Base-by-base conservation (phyloP, 352 stramenopile genomes). In the Phytopythium oedochilum region DNA sequence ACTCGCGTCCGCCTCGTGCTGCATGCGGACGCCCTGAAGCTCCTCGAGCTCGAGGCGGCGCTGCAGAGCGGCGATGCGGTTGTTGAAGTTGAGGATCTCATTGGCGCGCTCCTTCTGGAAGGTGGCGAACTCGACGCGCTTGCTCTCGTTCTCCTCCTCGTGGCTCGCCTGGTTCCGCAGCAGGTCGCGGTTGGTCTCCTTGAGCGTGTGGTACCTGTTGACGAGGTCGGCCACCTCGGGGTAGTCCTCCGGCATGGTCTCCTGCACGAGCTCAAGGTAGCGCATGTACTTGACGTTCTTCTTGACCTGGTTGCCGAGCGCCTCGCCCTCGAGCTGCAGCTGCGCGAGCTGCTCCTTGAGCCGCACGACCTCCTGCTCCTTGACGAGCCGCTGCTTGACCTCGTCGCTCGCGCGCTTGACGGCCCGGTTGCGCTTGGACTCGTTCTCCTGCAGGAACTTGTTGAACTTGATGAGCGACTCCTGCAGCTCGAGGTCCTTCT, bases 401-500 rank as follows among this genome's bases (percentile, higher is more conserved):
- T 98, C 93, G 40, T 98, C 92, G 25, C 77, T 88, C 23, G 87
- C 86, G 26, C 92, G 73, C 63, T 97, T 97, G 42, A 97, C 83
- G 12, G 93, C 93, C 0, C 93, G 87, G 57, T 96, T 97, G 23
- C 93, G 82, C 64, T 98, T 98, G 25, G 78, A 96, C 61, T 97
- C 93, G 66, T 98, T 98, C 52, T 97, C 91, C 61, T 97, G 81
- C 10, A 96, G 71, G 61, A 96, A 96, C 59, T 98, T 98, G 76
- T 98, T 98, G 73, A 98, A 98, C 66, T 98, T 97, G 71, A 98
- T 98, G 34, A 98, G 78, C 23, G 87, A 97, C 49, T 98, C 90
- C 63, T 98, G 92, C 43, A 98, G 70, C 64, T 98, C 89, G 20
- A 98, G 66, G 57, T 98, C 92, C 60, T 98, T 98, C 59, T 96